phyloP scores from a whole-genome alignment of 106 monocot species.

The Cymbidium sinense region DNA sequence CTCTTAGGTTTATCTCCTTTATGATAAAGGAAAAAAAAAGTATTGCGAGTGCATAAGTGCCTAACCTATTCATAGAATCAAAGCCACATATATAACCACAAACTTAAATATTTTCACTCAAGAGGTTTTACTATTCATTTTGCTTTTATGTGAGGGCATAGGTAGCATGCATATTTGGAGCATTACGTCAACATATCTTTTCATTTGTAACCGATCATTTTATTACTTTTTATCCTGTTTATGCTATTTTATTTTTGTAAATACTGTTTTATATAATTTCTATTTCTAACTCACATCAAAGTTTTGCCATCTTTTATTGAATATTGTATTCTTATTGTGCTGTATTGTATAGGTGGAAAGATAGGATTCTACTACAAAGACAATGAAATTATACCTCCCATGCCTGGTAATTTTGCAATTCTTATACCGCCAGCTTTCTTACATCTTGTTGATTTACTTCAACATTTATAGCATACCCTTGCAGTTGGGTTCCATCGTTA shows the following conservation, averaged over 20 bases:
- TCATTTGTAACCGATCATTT: neutral
- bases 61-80: too few relatives aligned
- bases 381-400: slow-evolving; percentile 85
- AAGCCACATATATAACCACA: too few relatives aligned
- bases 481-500: slow-evolving; percentile 76
- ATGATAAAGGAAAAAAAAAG: too few relatives aligned
- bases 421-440: neutral
- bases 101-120: too few relatives aligned
- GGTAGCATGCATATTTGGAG: too few relatives aligned
- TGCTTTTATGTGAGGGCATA: too few relatives aligned
- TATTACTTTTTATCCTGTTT: neutral
- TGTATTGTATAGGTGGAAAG: slow-evolving; percentile 54
- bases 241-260: neutral
- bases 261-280: too few relatives aligned
- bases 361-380: slow-evolving; percentile 96
- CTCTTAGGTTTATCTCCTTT: too few relatives aligned
- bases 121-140: too few relatives aligned
- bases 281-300: neutral
- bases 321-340: neutral
- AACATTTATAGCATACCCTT: neutral
- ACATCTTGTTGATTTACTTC: neutral
- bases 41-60: too few relatives aligned
- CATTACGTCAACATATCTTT: too few relatives aligned
- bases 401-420: slow-evolving; percentile 52
- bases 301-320: neutral